A percentile compares a stretch with the other conserved stretches of the same genome.
Evolutionary conservation across 106 monocot species (phyloP).

Genomic region (Apostasia ramifera): DNA sequence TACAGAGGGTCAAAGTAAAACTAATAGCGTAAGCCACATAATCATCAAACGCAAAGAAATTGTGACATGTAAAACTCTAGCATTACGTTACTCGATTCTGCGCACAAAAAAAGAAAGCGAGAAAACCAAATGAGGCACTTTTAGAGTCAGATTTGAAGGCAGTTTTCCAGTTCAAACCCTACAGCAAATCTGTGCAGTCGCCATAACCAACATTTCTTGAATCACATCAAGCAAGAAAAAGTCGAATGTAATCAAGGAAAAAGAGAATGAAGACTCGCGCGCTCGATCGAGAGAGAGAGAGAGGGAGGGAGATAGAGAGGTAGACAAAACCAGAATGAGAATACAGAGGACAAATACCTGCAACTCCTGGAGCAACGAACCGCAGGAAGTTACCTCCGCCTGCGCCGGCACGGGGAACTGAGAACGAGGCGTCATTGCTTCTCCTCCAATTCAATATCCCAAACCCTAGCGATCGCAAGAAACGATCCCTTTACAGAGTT

Average conservation of each 20-base stretch:
- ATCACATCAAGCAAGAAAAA: background rate
- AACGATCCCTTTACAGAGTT: background rate
- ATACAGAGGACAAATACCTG: constrained; percentile 31
- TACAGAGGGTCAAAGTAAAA: background rate
- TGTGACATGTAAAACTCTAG: background rate
- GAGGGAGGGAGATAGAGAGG: background rate
- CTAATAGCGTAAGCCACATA: background rate
- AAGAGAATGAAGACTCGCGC: background rate
- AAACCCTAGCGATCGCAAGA: constrained; percentile 12
- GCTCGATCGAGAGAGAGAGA: too few species aligned
- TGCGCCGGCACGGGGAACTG: background rate
- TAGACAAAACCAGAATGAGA: background rate
- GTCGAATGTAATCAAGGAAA: background rate
- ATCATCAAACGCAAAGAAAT: too few species aligned
- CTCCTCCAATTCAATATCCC: background rate
- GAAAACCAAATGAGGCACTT: background rate
- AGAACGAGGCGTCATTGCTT: constrained; percentile 19
- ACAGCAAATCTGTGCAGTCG: background rate
- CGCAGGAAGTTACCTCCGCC: constrained; percentile 41
- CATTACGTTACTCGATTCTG: background rate
- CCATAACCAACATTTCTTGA: too few species aligned
- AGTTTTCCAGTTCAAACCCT: background rate
- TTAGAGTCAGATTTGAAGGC: background rate
- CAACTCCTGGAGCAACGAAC: constrained; percentile 58
- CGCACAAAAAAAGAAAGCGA: background rate